Percentiles rank a stretch among this genome's conserved stretches.
phyloP scores from a whole-genome alignment of 352 stramenopile species.

The Thraustotheca clavata region DNA sequence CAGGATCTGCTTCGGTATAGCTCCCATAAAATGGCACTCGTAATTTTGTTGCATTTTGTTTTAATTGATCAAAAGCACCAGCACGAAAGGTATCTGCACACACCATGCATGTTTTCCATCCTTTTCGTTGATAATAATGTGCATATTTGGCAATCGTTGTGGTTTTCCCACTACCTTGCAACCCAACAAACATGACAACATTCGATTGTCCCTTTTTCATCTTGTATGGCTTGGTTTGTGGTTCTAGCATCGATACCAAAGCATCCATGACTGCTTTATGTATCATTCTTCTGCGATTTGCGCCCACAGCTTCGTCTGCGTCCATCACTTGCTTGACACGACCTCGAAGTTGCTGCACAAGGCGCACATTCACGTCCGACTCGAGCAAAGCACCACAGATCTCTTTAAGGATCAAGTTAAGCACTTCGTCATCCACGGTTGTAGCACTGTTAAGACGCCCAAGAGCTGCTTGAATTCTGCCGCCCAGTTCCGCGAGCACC shows the following conservation, averaged over 20 bases:
- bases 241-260: conserved; percentile 84
- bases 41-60: conserved; percentile 99
- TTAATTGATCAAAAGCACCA: conserved; percentile 98
- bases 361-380: conserved; percentile 84
- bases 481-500: conserved; percentile 85
- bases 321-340: conserved; percentile 86
- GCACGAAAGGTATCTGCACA: conserved; percentile 98
- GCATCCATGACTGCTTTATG: conserved; percentile 88
- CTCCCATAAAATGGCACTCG: conserved; percentile 97
- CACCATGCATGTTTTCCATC: conserved; percentile 98
- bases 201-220: conserved; percentile 88
- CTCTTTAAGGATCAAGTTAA: conserved; percentile 87
- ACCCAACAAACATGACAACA: conserved; percentile 91
- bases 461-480: conserved; percentile 80
- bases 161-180: conserved; percentile 97
- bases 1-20: conserved; percentile 97
- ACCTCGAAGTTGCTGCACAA: conserved; percentile 82
- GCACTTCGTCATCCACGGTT: conserved; percentile 85
- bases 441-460: conserved; percentile 81
- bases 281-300: conserved; percentile 83
- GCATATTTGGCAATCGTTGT: conserved; percentile 99
- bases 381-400: conserved; percentile 86
- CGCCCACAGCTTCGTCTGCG: conserved; percentile 66
- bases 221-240: conserved; percentile 79
- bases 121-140: conserved; percentile 96